Conservation (phyloP, 371 early-diverging fungal genomes). For the Haplosporangium sp. region DNA sequence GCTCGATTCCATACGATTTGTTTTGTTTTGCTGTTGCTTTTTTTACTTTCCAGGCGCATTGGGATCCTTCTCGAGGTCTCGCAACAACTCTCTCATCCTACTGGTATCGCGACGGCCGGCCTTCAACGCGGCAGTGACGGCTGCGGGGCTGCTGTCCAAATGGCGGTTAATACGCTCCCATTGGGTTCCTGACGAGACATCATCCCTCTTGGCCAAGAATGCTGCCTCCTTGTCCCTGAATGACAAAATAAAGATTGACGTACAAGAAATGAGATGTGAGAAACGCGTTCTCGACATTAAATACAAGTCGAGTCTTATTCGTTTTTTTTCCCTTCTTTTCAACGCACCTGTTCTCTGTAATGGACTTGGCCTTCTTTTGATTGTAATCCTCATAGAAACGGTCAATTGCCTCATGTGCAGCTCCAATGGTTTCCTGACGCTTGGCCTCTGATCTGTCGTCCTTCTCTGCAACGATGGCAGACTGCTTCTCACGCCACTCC, state of each 20-base stretch:
- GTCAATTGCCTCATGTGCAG: constrained; percentile 88
- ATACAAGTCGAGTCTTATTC: background rate
- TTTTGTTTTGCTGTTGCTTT: background rate
- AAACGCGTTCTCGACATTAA: background rate
- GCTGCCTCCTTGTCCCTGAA: constrained; percentile 65
- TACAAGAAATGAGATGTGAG: background rate
- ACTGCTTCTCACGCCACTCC: constrained; percentile 87
- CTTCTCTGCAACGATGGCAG: constrained; percentile 77
- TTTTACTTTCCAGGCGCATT: constrained; percentile 78
- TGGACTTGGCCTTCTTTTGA: constrained; percentile 83
- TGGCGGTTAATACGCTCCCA: constrained; percentile 83
- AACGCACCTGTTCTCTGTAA: constrained; percentile 79
- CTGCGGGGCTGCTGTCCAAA: constrained; percentile 68
- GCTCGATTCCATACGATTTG: too few relatives aligned
- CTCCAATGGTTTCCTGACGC: constrained; percentile 75
- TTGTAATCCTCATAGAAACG: constrained; percentile 96
- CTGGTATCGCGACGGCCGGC: constrained; percentile 69
- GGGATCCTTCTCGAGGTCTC: constrained; percentile 81
- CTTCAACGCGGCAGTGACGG: constrained; percentile 55
- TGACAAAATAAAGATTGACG: background rate
- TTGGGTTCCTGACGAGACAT: constrained; percentile 72
- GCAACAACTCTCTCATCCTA: constrained; percentile 87
- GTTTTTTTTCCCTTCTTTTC: background rate
- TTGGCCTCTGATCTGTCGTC: constrained; percentile 76
- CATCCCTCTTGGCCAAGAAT: constrained; percentile 65